Conservation (phyloP, 139 green algal species). For the Dunaliella primolecta region DNA sequence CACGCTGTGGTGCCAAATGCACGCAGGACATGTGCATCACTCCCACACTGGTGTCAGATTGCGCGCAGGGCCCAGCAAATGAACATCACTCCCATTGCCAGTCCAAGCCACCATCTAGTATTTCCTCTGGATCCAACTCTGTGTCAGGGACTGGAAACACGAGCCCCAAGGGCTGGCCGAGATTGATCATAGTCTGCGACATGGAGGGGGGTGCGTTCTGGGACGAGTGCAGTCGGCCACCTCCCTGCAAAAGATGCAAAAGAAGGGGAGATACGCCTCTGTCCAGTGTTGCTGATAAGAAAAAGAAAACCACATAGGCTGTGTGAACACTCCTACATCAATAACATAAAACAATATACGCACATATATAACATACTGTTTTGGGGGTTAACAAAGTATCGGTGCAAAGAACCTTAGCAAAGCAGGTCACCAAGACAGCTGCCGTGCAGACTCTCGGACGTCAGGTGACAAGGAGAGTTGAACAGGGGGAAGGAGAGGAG, state of each 20-base stretch:
- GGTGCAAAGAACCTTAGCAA: no score
- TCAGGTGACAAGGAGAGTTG: no score
- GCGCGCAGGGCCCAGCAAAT: no score
- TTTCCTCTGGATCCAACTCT: neutral
- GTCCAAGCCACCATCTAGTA: constrained; percentile 5
- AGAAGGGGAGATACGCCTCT: neutral
- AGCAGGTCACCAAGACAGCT: no score
- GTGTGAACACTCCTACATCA: neutral
- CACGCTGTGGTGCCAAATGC: no score
- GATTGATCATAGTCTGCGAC: neutral
- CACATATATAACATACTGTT: neutral
- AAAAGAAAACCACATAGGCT: neutral
- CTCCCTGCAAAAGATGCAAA: neutral
- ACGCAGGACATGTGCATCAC: no score
- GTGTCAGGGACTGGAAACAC: neutral
- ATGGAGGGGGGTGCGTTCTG: neutral
- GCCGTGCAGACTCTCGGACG: no score
- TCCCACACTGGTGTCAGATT: no score
- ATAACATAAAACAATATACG: neutral
- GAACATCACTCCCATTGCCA: neutral
- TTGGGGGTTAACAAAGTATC: neutral
- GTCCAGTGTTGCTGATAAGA: neutral
- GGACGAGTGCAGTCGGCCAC: neutral
- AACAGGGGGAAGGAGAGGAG: no score
- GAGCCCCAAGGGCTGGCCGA: neutral